Base-by-base conservation (phyloP, 1,139 yeast genomes). In the Suhomyces wounanorum region DNA sequence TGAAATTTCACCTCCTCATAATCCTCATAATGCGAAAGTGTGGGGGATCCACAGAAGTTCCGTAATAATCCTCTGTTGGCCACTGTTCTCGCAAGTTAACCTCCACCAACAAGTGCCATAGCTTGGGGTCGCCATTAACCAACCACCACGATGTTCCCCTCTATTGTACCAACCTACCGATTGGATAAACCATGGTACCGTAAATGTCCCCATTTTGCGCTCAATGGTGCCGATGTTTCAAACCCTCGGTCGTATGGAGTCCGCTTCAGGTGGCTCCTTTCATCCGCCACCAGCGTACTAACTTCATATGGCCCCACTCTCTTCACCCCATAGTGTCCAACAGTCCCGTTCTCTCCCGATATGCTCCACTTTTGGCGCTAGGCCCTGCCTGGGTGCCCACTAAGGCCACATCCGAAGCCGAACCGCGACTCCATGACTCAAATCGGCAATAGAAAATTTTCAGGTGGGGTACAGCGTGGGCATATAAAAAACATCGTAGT, bases 401-500 rank as follows among this genome's bases (percentile, higher is more conserved):
- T 26, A 11, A 36, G 43, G 35, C 28, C 18, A 2, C 13, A 39
- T 30, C 21, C 43, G 35, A 28, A 14, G 23, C 30, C 28, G 31
- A n/a, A 23, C 33, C 25, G 30, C 38, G 38, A 33, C 42, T 23
- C 43, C 44, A 33, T 50, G 50, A 47, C 52, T 50, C 52, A 50
- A 50, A 40, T 38, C 36, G 40, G 45, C 38, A 36, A 18, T 42
- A 44, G 39, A 50, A 50, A 50, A 36, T 50, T 50, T 50, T 47
- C 52, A 41, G 48, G 52, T 41, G 52, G 52, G 52, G 52, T 44
- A 18, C 25, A 33, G 30, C 31, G 38, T 30, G 38, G 31, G 23
- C 42, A 25, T 35, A 45, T 49, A 40, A 42, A 47, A 47, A 18
- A 9, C 25, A 10, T 17, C 37, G 8, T n/a, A 11, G 44, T 41